These are phyloP conservation scores for Gyromitra esculenta DNA, from an alignment of 2,329 filamentous ascomycete species.

Conservation along the genomic window DNA sequence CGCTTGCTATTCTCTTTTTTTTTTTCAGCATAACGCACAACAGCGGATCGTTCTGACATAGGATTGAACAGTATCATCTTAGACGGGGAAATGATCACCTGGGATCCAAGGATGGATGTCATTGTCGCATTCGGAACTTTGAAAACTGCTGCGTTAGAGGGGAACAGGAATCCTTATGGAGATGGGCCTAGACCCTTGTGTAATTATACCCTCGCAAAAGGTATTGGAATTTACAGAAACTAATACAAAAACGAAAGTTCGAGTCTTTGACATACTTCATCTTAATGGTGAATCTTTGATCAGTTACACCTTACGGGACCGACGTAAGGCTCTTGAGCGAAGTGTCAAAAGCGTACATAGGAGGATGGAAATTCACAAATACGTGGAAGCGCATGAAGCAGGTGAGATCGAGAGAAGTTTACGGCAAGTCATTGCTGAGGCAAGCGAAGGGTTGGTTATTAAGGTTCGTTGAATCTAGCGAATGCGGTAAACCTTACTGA, in stretches of 20 bases:
- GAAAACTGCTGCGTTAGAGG: constrained; percentile 85
- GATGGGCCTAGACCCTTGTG: constrained; percentile 58
- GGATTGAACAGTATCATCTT: constrained; percentile 72
- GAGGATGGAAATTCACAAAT: constrained; percentile 83
- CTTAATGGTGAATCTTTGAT: constrained; percentile 84
- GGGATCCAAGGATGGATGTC: constrained; percentile 86
- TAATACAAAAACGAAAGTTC: constrained; percentile 60
- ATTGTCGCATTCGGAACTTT: constrained; percentile 91
- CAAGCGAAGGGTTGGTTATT: constrained; percentile 88
- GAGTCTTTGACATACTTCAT: constrained; percentile 90
- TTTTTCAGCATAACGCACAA: not conserved
- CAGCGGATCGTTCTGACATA: constrained; percentile 6
- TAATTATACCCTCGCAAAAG: constrained; percentile 72
- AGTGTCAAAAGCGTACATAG: constrained; percentile 76
- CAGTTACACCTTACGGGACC: constrained; percentile 81
- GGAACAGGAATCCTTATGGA: constrained; percentile 76
- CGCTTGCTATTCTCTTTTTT: not conserved
- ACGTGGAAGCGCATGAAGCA: constrained; percentile 72
- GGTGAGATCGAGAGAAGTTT: constrained; percentile 81
- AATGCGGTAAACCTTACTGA: constrained; percentile 12
- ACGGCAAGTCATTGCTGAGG: constrained; percentile 82
- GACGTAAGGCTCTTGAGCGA: constrained; percentile 76
- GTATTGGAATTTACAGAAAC: not conserved
- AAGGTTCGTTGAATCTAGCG: constrained; percentile 65
- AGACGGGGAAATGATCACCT: constrained; percentile 98